Evolutionary conservation across 176 grass and related monocot species (phyloP).

Genomic region (Cenchrus americanus): DNA sequence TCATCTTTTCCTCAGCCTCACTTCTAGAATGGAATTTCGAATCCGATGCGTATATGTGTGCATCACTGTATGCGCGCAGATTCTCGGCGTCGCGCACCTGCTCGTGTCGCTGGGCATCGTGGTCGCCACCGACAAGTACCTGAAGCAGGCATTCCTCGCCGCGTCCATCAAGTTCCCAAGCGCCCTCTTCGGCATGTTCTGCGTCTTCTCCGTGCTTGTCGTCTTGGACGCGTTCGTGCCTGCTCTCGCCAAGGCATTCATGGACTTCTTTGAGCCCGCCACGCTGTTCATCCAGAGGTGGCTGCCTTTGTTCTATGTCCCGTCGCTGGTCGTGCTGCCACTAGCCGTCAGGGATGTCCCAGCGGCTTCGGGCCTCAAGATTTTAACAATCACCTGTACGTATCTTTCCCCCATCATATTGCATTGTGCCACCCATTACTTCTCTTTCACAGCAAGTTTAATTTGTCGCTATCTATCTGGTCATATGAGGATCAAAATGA

Average conservation of each 20-base stretch:
- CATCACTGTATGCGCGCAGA: conserved; percentile 22
- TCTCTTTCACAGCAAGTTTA: neutral
- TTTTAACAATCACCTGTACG: conserved; percentile 72
- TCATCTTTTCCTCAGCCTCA: neutral
- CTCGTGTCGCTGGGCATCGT: conserved; percentile 64
- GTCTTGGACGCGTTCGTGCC: conserved; percentile 63
- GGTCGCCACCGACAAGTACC: conserved; percentile 66
- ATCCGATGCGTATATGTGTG: neutral
- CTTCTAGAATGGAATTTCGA: conserved; percentile 7
- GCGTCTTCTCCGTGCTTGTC: conserved; percentile 73
- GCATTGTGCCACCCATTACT: neutral
- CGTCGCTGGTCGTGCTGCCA: conserved; percentile 82
- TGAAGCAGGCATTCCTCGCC: conserved; percentile 69
- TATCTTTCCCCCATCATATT: neutral
- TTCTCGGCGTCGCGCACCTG: conserved; percentile 61
- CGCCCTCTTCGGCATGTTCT: conserved; percentile 89
- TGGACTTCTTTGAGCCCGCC: conserved; percentile 84
- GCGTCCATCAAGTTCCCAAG: conserved; percentile 94
- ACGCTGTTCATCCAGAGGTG: conserved; percentile 87
- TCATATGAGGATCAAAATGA: neutral
- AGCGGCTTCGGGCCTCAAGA: conserved; percentile 77
- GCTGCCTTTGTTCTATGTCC: conserved; percentile 92
- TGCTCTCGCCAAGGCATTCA: conserved; percentile 57
- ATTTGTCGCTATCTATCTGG: neutral
- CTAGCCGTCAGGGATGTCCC: conserved; percentile 76